A percentile compares a stretch with the other conserved stretches of the same genome.
Evolutionary conservation across 2,329 filamentous ascomycete genomes (phyloP).

Genomic region (Neopestalotiopsis clavispora): DNA sequence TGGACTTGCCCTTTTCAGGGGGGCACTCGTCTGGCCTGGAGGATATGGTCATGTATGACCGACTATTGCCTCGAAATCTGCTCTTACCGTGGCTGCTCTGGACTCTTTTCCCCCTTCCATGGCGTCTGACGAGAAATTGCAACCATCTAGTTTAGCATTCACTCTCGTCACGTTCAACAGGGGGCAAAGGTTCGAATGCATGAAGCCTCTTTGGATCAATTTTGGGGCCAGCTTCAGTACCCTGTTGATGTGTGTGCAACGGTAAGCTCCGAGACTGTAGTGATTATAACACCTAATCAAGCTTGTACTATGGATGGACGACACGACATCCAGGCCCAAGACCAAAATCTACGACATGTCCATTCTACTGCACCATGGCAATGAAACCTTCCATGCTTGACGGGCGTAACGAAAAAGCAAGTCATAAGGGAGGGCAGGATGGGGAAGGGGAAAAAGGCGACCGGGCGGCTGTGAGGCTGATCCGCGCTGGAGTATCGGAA

Average conservation of each 20-base stretch:
- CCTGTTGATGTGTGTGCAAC: background rate
- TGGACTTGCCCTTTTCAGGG: conserved; percentile 4
- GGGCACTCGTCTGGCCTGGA: background rate
- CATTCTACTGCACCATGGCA: conserved; percentile 4
- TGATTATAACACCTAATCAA: background rate
- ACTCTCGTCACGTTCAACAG: background rate
- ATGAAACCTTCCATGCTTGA: conserved; percentile 17
- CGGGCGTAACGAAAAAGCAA: conserved; percentile 16
- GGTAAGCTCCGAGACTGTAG: background rate
- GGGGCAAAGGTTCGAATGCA: background rate
- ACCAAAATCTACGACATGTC: background rate
- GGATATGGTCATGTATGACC: background rate
- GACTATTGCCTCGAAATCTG: background rate
- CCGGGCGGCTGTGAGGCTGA: conserved; percentile 3
- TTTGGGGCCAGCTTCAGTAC: background rate
- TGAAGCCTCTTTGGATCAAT: conserved; percentile 1
- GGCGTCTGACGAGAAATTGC: conserved; percentile 3
- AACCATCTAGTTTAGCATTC: background rate
- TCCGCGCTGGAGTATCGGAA: conserved; percentile 11
- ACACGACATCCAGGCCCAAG: background rate
- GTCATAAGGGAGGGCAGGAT: background rate
- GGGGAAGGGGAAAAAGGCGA: background rate
- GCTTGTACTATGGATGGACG: no score
- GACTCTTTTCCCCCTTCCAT: background rate
- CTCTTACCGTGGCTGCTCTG: background rate